Base-by-base conservation (phyloP, 1,284 basidiomycete genomes). In the Microbotryum lychnidis-dioicae region DNA sequence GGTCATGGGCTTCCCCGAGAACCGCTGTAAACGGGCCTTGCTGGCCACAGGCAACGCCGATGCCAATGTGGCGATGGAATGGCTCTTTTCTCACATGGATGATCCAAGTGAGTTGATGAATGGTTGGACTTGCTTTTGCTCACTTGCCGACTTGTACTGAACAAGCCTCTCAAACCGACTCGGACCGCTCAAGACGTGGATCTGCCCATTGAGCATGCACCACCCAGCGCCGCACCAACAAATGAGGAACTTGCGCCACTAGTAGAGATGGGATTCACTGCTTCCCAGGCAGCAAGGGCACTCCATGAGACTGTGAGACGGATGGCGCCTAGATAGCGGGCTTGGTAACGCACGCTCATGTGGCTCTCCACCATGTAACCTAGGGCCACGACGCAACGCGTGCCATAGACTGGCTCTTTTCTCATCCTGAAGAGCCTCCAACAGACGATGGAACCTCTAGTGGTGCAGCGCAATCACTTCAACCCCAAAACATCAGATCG, bases 321-420 rank as follows among this genome's bases (percentile, higher is more conserved):
- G 37, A 42, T 42, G 37, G 37, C 16, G 37, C 12, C 14, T 42
- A 42, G 4, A 42, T 0, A 42, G 5, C 12, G 5, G 4, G 16
- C 16, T 10, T 18, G 16, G 37, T 42, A 10, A 42, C 18, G 16
- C 16, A 42, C 3, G 16, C 37, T 42, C 37, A 42, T 42, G 6
- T 16, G 12, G 37, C 37, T 18, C 37, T 42, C 10, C 37, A 12
- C 14, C 37, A 42, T 6, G 14, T 42, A 18, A 12, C 23, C 3
- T 69, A 92, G 86, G 79, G 78, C 50, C 85, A 85, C 21, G 83
- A 91, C 70, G 76, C 84, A 0, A 92, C 94, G 70, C 82, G 87
- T 27, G 93, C 93, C 0, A 84, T 97, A 4, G 93, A 96, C 68
- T 98, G 94, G 94, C 78, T 97, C n/a, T 97, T 98, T 77, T 90